Base-by-base conservation (phyloP, 805 yeast species). In the Zygosaccharomyces kombuchaensis region DNA sequence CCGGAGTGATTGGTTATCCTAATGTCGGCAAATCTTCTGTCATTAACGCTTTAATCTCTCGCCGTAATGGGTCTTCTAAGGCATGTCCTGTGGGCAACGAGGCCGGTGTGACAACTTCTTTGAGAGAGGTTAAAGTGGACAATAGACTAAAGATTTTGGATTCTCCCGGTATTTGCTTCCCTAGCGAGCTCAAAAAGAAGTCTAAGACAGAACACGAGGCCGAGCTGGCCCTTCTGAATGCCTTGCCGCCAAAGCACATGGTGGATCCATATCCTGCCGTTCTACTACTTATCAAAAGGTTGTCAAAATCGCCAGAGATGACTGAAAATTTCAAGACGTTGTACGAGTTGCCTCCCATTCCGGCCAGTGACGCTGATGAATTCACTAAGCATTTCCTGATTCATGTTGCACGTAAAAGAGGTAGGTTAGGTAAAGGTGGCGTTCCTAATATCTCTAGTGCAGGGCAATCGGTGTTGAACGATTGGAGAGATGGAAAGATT, bases 161-260 rank as follows among this genome's bases (percentile, higher is more conserved):
- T 68, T 87, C 96, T 44, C 99, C 99, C 43, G 99, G 99, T 63
- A 93, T 91, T 51, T 96, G 93, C 34, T 91, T 93, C 80, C 98
- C 98, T 41, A 64, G 67, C 37, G 84, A 78, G 54, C 77, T 70
- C 50, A 75, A 73, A 55, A 76, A 73, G 56, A 70, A 70, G 52
- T 66, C 71, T 47, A 81, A 76, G 59, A 65, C 71, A 19, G 86
- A 83, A 53, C 87, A 83, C 64, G 86, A 84, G 60, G 95, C 98
- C n/a, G 87, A 91, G 59, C 74, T 93, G 52, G 87, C 93, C 5
- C 74, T 93, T 47, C 71, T 93, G 53, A 88, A 88, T 54, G 97
- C 97, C 6, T 67, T 93, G 45, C 96, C 97, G 23, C 87, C 91
- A 36, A 87, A 87, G 66, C 82, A 80, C 61, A 81, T 93, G 48